Evolutionary conservation across 306 rosid genomes (phyloP).

Genomic region (Rosa rugosa): DNA sequence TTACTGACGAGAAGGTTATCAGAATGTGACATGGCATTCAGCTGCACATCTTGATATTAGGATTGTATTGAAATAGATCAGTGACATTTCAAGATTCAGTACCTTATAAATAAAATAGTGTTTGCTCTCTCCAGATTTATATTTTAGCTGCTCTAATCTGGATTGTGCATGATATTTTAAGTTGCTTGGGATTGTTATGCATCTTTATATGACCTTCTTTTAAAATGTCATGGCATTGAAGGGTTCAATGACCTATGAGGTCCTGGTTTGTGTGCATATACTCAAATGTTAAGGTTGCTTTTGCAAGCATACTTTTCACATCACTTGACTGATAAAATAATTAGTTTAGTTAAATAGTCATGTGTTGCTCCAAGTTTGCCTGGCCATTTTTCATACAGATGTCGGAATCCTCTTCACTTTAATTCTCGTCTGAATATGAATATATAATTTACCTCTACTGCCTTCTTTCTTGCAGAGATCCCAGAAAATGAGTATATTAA

Average conservation of each 20-base stretch:
- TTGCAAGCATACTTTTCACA: background rate
- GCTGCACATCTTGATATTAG: background rate
- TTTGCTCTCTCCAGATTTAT: background rate
- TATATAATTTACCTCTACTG: background rate
- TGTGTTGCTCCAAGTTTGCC: background rate
- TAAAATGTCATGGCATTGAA: conserved; percentile 2
- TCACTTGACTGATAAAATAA: background rate
- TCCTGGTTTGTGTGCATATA: background rate
- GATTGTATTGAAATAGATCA: background rate
- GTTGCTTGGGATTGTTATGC: conserved; percentile 4
- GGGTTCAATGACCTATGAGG: conserved; percentile 1
- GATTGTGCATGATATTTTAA: background rate
- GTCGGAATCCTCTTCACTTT: background rate
- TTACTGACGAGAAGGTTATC: background rate
- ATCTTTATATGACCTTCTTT: conserved; percentile 2
- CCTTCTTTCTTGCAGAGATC: conserved; percentile 70
- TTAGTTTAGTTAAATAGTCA: conserved; percentile 1
- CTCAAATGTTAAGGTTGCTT: background rate
- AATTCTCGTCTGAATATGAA: background rate
- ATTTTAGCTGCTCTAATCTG: background rate
- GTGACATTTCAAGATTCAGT: background rate
- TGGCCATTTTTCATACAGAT: background rate
- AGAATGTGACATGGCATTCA: conserved; percentile 2
- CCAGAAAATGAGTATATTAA: conserved; percentile 89
- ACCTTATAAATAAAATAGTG: background rate